A percentile compares a stretch with the other conserved stretches of the same genome.
phyloP scores from a whole-genome alignment of 768 basidiomycete genomes.

The Tephrocybe sp. region DNA sequence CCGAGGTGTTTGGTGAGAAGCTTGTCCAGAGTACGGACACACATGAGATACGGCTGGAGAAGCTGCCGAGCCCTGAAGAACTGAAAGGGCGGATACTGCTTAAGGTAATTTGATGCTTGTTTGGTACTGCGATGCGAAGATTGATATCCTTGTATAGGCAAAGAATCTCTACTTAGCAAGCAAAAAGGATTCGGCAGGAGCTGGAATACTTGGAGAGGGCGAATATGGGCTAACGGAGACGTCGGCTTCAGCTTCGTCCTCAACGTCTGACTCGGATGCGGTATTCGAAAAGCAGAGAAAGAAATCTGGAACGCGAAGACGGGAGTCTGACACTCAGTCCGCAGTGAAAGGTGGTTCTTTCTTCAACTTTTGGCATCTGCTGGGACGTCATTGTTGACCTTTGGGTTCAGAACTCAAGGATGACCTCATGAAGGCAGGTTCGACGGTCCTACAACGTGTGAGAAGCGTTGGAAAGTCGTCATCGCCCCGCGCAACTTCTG shows the following conservation, averaged over 20 bases:
- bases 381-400: background rate
- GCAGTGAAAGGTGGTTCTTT: constrained; percentile 28
- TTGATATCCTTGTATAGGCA: constrained; percentile 40
- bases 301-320: constrained; percentile 18
- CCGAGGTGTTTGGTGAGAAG: constrained; percentile 43
- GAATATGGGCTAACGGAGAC: constrained; percentile 23
- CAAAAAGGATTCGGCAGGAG: constrained; percentile 16
- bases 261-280: constrained; percentile 39
- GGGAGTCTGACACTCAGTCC: constrained; percentile 22
- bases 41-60: constrained; percentile 44
- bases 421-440: constrained; percentile 36
- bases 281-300: constrained; percentile 20
- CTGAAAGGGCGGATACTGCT: constrained; percentile 79
- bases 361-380: too few species aligned
- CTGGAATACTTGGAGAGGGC: constrained; percentile 17
- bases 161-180: constrained; percentile 67
- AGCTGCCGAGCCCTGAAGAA: constrained; percentile 86
- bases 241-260: constrained; percentile 22
- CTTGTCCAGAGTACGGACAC: constrained; percentile 27
- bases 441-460: constrained; percentile 40
- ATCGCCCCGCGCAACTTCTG: constrained; percentile 12
- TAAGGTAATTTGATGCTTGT: constrained; percentile 52
- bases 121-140: background rate
- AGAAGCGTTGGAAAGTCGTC: constrained; percentile 31
- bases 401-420: constrained; percentile 24